Conservation (phyloP, 352 stramenopile species). For the Pythium phragmitis region DNA sequence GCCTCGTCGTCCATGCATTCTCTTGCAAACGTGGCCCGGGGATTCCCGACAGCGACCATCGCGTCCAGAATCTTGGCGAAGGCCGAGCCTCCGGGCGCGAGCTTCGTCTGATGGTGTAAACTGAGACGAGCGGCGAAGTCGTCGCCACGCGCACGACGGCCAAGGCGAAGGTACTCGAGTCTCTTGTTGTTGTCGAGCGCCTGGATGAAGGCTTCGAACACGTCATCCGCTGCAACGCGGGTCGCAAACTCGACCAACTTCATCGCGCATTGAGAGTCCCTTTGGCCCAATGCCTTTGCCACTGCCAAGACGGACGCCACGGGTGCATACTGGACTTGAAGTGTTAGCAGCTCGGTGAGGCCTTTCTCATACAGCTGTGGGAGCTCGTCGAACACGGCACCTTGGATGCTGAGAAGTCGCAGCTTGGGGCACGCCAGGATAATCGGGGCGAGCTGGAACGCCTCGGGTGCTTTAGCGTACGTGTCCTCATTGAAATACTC, state of each 20-base stretch:
- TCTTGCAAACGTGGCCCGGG: neutral
- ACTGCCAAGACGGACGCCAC: neutral
- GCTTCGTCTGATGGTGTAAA: neutral
- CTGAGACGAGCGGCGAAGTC: neutral
- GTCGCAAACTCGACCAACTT: constrained; percentile 12
- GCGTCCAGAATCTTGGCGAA: neutral
- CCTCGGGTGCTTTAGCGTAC: neutral
- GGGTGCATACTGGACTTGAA: constrained; percentile 2
- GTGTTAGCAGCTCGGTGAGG: neutral
- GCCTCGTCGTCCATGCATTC: constrained; percentile 11
- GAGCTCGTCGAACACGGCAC: neutral
- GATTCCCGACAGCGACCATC: neutral
- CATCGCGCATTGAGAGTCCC: neutral
- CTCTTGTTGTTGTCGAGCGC: neutral
- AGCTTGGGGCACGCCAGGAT: constrained; percentile 6
- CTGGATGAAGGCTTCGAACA: neutral
- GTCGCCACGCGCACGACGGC: neutral
- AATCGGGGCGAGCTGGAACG: constrained; percentile 1
- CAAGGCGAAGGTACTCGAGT: constrained; percentile 9
- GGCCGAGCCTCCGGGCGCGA: neutral
- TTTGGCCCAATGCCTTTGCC: neutral
- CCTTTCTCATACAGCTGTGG: neutral
- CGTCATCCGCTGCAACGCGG: neutral
- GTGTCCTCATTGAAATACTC: constrained; percentile 8
- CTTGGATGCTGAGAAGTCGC: constrained; percentile 5